Percentiles rank a stretch among this genome's conserved stretches.
Evolutionary conservation across 108 stramenopile species (phyloP).

Genomic region (Cyclotella kingstonii): DNA sequence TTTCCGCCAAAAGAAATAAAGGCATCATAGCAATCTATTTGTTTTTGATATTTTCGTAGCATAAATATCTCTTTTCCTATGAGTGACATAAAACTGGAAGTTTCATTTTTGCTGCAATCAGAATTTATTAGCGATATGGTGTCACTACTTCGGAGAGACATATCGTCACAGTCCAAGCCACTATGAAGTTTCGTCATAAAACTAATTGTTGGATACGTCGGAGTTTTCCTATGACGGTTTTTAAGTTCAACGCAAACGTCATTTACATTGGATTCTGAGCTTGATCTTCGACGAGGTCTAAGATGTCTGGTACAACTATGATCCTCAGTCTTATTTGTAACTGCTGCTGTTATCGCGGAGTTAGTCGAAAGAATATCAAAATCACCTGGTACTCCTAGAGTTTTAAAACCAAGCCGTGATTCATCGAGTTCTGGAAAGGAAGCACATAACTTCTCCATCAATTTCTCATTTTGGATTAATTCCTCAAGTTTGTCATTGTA

Average conservation of each 20-base stretch:
- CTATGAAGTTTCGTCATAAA: no score
- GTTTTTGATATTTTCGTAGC: neutral
- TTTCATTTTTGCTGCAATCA: neutral
- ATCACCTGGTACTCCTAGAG: neutral
- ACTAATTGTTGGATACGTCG: neutral
- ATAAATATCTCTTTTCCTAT: neutral
- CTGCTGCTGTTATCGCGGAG: neutral
- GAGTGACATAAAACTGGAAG: neutral
- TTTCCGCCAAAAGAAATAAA: neutral
- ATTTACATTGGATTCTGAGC: neutral
- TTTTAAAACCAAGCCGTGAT: neutral
- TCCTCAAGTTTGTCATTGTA: neutral
- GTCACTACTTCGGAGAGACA: neutral
- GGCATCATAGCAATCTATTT: conserved; percentile 7
- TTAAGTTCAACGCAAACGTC: neutral
- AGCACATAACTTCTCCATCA: neutral
- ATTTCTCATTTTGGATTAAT: neutral
- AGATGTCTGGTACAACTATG: no score
- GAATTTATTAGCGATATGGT: neutral
- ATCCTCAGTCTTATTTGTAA: neutral
- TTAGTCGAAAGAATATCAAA: neutral
- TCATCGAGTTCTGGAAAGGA: neutral
- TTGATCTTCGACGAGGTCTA: no score
- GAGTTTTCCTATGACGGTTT: neutral
- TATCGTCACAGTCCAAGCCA: neutral